Percentiles rank a stretch among this genome's conserved stretches.
phyloP scores from a whole-genome alignment of 345 rosid species.

The Gossypium mustelinum region DNA sequence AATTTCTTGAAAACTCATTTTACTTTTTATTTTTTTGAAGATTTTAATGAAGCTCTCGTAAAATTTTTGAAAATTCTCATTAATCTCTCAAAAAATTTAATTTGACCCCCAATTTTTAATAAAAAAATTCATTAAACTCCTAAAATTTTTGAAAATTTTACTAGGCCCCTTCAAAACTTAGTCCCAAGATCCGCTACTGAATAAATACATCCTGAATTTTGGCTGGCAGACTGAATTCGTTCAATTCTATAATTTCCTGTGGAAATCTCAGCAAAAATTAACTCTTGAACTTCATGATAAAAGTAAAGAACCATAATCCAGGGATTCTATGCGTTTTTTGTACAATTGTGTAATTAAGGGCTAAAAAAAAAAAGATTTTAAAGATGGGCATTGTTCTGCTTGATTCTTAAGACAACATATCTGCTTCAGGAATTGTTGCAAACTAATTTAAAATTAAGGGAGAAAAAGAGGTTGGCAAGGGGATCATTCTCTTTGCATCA shows the following conservation, averaged over 20 bases:
- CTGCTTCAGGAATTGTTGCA: background rate
- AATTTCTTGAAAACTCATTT: too few species aligned
- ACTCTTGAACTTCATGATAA: background rate
- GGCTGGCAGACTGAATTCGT: background rate
- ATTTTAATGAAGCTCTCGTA: too few species aligned
- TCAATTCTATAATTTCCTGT: background rate
- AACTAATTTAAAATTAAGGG: background rate
- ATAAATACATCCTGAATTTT: background rate
- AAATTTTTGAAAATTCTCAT: too few species aligned
- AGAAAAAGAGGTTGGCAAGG: background rate
- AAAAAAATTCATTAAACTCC: too few species aligned
- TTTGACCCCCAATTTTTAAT: too few species aligned
- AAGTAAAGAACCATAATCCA: background rate
- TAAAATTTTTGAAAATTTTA: too few species aligned
- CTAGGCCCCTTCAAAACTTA: too few species aligned
- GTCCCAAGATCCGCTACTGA: too few species aligned
- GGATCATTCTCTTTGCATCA: background rate
- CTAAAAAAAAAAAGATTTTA: background rate
- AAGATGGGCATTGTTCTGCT: background rate
- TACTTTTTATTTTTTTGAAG: too few species aligned
- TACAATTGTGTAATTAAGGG: background rate
- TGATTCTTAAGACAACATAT: background rate
- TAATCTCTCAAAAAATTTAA: too few species aligned
- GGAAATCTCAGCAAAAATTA: background rate
- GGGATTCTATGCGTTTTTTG: background rate